These are phyloP conservation scores for Friedmanniomyces simplex DNA, from an alignment of 495 filamentous ascomycete genomes.

Conservation along the genomic window DNA sequence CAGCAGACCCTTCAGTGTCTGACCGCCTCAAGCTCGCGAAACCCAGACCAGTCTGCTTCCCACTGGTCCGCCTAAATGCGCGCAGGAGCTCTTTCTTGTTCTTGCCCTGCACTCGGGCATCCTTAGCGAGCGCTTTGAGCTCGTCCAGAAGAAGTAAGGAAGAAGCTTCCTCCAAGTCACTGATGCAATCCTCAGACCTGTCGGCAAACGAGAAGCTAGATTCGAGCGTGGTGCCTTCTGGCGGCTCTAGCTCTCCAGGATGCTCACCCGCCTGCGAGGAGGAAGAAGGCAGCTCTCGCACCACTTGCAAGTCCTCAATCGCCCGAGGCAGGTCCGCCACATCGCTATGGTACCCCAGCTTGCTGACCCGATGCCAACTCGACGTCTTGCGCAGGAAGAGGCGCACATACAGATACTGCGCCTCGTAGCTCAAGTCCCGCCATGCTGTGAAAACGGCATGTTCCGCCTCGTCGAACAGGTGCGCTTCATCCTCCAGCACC, in stretches of 20 bases:
- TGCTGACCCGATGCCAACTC: constrained; percentile 80
- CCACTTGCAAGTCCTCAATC: constrained; percentile 48
- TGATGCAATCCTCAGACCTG: constrained; percentile 57
- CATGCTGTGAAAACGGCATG: constrained; percentile 67
- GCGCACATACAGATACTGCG: constrained; percentile 89
- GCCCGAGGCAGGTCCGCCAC: constrained; percentile 62
- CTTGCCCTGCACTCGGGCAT: constrained; percentile 77
- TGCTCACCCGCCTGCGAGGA: constrained; percentile 31
- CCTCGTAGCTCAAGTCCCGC: constrained; percentile 65
- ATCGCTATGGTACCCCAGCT: constrained; percentile 69
- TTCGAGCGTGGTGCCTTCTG: constrained; percentile 40
- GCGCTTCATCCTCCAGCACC: constrained; percentile 78
- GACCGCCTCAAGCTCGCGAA: constrained; percentile 47
- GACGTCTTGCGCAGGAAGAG: constrained; percentile 89
- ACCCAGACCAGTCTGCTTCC: constrained; percentile 59
- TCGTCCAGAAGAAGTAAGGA: constrained; percentile 75
- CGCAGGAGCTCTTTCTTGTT: constrained; percentile 74
- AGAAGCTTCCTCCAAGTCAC: constrained; percentile 74
- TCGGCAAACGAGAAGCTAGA: constrained; percentile 68
- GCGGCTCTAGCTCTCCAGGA: constrained; percentile 38
- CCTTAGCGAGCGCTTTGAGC: constrained; percentile 73
- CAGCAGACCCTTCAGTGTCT: constrained; percentile 37
- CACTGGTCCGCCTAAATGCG: constrained; percentile 59
- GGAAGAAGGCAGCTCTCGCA: constrained; percentile 34
- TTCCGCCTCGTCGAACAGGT: constrained; percentile 77